A percentile compares a stretch with the other conserved stretches of the same genome.
Evolutionary conservation across 495 filamentous ascomycete species (phyloP).

Genomic region (Penicillium lividum): DNA sequence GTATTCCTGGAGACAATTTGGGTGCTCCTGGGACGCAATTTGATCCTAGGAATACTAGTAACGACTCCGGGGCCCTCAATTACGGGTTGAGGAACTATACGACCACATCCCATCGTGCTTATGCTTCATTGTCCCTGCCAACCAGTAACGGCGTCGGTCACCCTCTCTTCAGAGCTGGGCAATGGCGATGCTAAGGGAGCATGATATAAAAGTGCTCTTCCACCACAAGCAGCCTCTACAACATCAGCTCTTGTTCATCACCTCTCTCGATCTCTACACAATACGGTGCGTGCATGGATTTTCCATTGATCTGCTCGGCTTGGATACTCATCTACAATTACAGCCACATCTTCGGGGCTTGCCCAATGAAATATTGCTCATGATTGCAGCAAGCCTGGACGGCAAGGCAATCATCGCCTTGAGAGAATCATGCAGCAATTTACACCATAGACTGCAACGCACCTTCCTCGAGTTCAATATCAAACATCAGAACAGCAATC

Average conservation of each 20-base stretch:
- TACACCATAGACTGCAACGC: constrained; percentile 3
- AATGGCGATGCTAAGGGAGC: not conserved
- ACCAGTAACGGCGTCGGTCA: not conserved
- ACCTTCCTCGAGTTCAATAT: constrained; percentile 10
- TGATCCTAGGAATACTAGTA: not conserved
- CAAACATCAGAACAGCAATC: constrained; percentile 15
- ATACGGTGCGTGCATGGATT: constrained; percentile 5
- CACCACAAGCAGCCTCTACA: not conserved
- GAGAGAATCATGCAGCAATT: not conserved
- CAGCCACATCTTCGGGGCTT: not conserved
- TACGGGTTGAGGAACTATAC: not conserved
- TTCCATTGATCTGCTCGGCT: not conserved
- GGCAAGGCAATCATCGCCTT: not conserved
- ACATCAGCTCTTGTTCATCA: not conserved
- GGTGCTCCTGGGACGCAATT: not conserved
- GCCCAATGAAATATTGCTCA: not conserved
- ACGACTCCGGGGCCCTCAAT: not conserved
- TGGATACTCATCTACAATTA: not conserved
- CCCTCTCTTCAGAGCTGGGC: not conserved
- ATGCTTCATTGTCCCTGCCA: not conserved
- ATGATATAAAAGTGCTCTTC: not conserved
- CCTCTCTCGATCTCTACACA: not conserved
- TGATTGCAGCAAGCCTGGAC: not conserved
- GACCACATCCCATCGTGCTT: not conserved
- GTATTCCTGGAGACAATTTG: not conserved